These are phyloP conservation scores for Trichoderma sp. DNA, from an alignment of 2,329 filamentous ascomycete genomes.

Conservation along the genomic window DNA sequence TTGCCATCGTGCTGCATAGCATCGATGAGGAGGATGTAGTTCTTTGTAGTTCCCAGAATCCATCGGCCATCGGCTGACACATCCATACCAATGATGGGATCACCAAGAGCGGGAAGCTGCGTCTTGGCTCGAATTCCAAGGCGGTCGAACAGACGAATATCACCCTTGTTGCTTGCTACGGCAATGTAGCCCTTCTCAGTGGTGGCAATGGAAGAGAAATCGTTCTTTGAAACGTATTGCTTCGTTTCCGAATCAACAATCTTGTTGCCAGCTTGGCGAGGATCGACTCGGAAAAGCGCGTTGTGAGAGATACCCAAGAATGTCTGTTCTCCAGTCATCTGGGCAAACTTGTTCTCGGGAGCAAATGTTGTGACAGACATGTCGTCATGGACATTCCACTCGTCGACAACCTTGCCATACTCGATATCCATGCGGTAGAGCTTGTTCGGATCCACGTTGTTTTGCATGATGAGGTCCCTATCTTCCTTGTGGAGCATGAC, in stretches of 20 bases:
- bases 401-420: conserved; percentile 95
- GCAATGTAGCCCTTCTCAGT: conserved; percentile 97
- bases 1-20: conserved; percentile 88
- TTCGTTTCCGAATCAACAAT: conserved; percentile 91
- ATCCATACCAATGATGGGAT: conserved; percentile 92
- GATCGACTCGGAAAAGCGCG: conserved; percentile 90
- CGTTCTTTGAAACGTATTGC: conserved; percentile 95
- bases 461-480: conserved; percentile 85
- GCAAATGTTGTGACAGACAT: conserved; percentile 91
- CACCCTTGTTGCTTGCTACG: conserved; percentile 95
- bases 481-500: conserved; percentile 95
- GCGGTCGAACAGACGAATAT: conserved; percentile 94
- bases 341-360: conserved; percentile 95
- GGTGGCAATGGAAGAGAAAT: conserved; percentile 91
- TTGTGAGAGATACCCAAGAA: conserved; percentile 94
- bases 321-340: conserved; percentile 93
- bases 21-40: conserved; percentile 92
- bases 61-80: conserved; percentile 94
- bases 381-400: conserved; percentile 98
- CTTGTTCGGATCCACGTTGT: conserved; percentile 79
- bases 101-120: conserved; percentile 90
- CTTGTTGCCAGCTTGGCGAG: conserved; percentile 85
- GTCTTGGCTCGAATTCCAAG: conserved; percentile 98
- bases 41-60: conserved; percentile 91
- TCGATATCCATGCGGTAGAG: conserved; percentile 97